Evolutionary conservation across 805 yeast species (phyloP), one percentile per base, ranked within the genome.

Genomic region (Candida morakotiae): DNA sequence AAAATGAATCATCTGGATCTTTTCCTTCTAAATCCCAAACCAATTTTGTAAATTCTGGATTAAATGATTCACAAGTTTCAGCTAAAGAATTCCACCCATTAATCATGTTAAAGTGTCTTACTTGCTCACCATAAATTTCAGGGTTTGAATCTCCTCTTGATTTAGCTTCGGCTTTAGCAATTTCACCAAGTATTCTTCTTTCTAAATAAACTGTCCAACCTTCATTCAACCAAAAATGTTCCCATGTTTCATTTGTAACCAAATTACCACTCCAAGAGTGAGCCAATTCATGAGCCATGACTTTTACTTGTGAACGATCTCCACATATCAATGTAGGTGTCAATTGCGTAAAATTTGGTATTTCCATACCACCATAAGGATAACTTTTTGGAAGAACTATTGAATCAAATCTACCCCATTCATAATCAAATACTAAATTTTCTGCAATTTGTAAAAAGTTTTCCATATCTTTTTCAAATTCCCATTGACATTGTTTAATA

Each of bases 341-440:
- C 41, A 58, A 58, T 38, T 53, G 59, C 8, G 64, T 58, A 39
- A 58, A 44, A 38, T 59, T 59, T 21, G 67, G 67, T 39, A 56
- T 61, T 33, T 61, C 67, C 67, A 61, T 61, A n/a, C 65, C 67
- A 14, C 67, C 67, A 38, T 60, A 61, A 3, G 67, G 67, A 41
- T 59, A 61, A 28, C 57, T 49, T 25, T 43, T 28, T 0, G 66
- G 66, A 15, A 61, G 41, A n/a, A 61, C 55, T 40, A 61, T 49
- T n/a, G 62, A 57, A 45, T 61, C 62, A 39, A 55, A 61, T 22
- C 53, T 43, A 6, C 44, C 36, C 67, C 67, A 61, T 45, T 61
- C 65, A 46, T 61, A 61, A 21, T 49, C 51, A 41, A 60, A 61
- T 6, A 58, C 47, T 44, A 60, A 50, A 14, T 47, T 41, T 41